phyloP scores from a whole-genome alignment of 148 eudicot genomes.

The Euryodendron excelsum region DNA sequence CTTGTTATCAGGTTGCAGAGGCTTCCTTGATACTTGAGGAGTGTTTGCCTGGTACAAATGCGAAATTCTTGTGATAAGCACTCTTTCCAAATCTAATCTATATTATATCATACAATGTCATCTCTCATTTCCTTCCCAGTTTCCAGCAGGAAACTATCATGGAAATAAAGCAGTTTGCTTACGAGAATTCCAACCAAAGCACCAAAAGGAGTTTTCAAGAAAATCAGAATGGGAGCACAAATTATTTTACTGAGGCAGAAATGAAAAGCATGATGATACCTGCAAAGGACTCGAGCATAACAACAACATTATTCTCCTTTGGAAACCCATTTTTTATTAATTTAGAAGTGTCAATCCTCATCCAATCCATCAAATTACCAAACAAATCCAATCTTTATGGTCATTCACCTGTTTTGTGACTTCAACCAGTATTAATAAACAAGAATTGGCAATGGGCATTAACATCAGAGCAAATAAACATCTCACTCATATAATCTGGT shows the following conservation, averaged over 20 bases:
- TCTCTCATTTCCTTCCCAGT: neutral
- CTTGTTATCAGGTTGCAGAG: slow-evolving; percentile 18
- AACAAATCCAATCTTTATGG: neutral
- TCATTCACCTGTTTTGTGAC: neutral
- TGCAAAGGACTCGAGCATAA: neutral
- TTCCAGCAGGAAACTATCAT: neutral
- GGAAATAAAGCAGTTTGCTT: neutral
- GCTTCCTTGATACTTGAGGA: slow-evolving; percentile 45
- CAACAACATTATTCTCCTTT: neutral
- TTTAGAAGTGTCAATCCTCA: slow-evolving; percentile 1
- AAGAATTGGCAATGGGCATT: neutral
- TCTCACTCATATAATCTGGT: neutral
- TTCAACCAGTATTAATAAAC: neutral
- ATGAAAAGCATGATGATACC: neutral
- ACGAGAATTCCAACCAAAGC: neutral
- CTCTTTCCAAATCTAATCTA: neutral
- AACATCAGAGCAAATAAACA: neutral
- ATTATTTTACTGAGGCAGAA: neutral
- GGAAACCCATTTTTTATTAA: neutral
- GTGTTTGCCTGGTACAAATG: slow-evolving; percentile 46
- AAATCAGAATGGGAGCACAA: neutral
- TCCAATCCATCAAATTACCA: neutral
- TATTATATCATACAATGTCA: neutral
- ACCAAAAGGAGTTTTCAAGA: neutral
- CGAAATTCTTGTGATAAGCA: slow-evolving; percentile 11